Evolutionary conservation across 1,139 yeast genomes (phyloP).

Genomic region (Blastobotrys apis): DNA sequence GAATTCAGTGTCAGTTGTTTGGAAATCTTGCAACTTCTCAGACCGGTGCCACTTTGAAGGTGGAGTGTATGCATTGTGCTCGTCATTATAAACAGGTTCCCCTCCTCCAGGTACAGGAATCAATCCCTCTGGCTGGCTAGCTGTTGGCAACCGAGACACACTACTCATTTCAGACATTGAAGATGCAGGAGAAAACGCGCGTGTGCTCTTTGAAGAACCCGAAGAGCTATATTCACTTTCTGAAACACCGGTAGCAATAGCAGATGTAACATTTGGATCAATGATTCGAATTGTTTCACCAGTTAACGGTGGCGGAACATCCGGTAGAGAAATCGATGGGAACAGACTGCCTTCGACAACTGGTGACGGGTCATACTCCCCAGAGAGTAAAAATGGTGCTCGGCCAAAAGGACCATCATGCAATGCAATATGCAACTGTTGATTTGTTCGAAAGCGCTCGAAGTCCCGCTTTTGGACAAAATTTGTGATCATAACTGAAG

Average conservation of each 20-base stretch:
- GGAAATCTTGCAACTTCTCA: slow-evolving; percentile 13
- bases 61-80: slow-evolving; percentile 21
- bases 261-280: slow-evolving; percentile 22
- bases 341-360: slow-evolving; percentile 46
- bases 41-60: slow-evolving; percentile 25
- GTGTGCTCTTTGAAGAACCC: slow-evolving; percentile 14
- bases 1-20: slow-evolving; percentile 13
- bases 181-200: not conserved
- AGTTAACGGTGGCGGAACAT: slow-evolving; percentile 58
- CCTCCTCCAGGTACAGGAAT: not conserved
- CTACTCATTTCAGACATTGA: not conserved
- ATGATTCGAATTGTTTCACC: slow-evolving; percentile 26
- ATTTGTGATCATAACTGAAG: slow-evolving; percentile 56
- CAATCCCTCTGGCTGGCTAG: not conserved
- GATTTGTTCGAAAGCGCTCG: slow-evolving; percentile 45
- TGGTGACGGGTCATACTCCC: slow-evolving; percentile 40
- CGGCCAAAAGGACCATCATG: slow-evolving; percentile 87
- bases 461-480: slow-evolving; percentile 55
- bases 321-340: slow-evolving; percentile 63
- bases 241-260: slow-evolving; percentile 3
- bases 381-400: slow-evolving; percentile 61
- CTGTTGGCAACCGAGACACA: not conserved
- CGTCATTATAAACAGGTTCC: not conserved
- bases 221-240: slow-evolving; percentile 14
- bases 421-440: slow-evolving; percentile 58